Conservation (phyloP, 257 asterid species). For the Solanum chiquidenum region DNA sequence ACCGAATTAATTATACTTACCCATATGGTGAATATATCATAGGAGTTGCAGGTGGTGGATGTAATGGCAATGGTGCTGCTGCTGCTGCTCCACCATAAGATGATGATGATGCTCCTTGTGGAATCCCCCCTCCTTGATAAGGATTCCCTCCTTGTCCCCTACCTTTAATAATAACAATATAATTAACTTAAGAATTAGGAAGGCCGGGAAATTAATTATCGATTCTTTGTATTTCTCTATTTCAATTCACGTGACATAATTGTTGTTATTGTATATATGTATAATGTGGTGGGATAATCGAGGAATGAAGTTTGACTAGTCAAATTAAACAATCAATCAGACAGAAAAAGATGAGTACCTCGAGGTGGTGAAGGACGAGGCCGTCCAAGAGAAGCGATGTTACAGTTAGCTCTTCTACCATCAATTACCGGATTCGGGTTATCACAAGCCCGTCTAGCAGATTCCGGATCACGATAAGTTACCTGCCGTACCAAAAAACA, state of each 20-base stretch:
- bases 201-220: background rate
- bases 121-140: constrained; percentile 46
- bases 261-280: background rate
- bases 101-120: constrained; percentile 43
- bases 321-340: background rate
- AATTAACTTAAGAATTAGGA: background rate
- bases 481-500: constrained; percentile 27
- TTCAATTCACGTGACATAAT: background rate
- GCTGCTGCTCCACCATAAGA: constrained; percentile 39
- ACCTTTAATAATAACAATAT: constrained; percentile 16
- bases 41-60: constrained; percentile 44
- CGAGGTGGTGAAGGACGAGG: constrained; percentile 85
- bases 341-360: constrained; percentile 16
- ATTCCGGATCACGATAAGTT: constrained; percentile 83
- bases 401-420: constrained; percentile 91
- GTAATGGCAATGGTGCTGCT: constrained; percentile 31
- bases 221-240: fast-evolving
- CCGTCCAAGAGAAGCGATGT: constrained; percentile 86
- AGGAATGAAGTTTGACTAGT: background rate
- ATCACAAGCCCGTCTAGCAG: constrained; percentile 67
- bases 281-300: background rate
- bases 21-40: constrained; percentile 84
- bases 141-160: constrained; percentile 49
- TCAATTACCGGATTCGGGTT: constrained; percentile 89
- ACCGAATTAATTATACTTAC: constrained; percentile 24